Base-by-base conservation (phyloP, 2,329 filamentous ascomycete genomes). In the Trichoderma cornu-damae region DNA sequence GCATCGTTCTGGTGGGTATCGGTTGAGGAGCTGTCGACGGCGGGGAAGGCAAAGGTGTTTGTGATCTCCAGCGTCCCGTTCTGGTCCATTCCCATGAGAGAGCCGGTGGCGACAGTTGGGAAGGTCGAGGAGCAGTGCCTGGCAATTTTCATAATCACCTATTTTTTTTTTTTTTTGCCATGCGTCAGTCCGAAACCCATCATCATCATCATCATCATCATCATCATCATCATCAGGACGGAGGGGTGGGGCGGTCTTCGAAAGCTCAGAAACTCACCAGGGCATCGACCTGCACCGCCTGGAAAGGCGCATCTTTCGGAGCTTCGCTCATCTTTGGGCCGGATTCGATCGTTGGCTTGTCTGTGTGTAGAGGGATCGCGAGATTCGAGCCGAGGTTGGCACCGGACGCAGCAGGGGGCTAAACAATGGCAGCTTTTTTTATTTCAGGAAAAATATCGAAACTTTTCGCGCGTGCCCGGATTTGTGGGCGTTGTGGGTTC, bases 101-200 rank as follows among this genome's bases (percentile, higher is more conserved):
- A 90, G 61, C 93, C 93, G 57, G 92, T 96, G 58, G 91, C 90
- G 57, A 86, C 86, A 52, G 90, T 93, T 48, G 93, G 93, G 77
- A 96, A 96, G 55, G 83, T 82, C 68, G 89, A 84, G 58, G 90
- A 88, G 78, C 89, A 90, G 79, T 96, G 92, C 78, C 95, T 96
- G 75, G 95, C 92, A 73, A 97, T 92, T 81, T 96, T 96, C 88
- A 96, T 93, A 66, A 96, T 89, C 69, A 95, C 89, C 89, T 94
- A n/a, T n/a, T n/a, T n/a, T n/a, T n/a, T n/a, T n/a, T n/a, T n/a
- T n/a, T n/a, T n/a, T n/a, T 66, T 53, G 32, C 59, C 46, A 48
- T 58, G 60, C 61, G 60, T 65, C 60, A 67, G 61, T 60, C 63
- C 7, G 37, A 7, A 46, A 22, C 11, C 22, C 30, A n/a, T n/a